Percentiles rank a stretch among this genome's conserved stretches.
These are phyloP conservation scores for Craspedostauros australis DNA, from an alignment of 108 stramenopile genomes.

Conservation along the genomic window DNA sequence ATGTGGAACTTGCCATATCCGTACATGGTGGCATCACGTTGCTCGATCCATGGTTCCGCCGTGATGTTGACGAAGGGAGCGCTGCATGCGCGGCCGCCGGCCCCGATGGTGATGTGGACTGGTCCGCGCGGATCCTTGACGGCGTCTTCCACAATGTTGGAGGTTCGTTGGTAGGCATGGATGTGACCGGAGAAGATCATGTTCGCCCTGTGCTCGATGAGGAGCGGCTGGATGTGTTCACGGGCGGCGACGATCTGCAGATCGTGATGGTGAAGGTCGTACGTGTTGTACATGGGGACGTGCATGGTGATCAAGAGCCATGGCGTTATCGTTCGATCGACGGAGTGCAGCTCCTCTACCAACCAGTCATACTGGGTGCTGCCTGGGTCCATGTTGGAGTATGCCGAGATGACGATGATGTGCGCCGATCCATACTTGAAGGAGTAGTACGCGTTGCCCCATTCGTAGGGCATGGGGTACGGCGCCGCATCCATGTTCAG, in stretches of 20 bases:
- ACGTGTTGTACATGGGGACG: slow-evolving; percentile 80
- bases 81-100: slow-evolving; percentile 84
- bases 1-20: slow-evolving; percentile 80
- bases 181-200: slow-evolving; percentile 86
- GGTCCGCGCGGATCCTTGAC: slow-evolving; percentile 41
- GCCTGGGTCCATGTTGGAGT: slow-evolving; percentile 56
- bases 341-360: slow-evolving; percentile 43
- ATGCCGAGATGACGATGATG: slow-evolving; percentile 69
- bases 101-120: slow-evolving; percentile 87
- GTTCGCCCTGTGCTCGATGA: slow-evolving; percentile 79
- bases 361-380: slow-evolving; percentile 75
- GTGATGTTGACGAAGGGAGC: slow-evolving; percentile 54
- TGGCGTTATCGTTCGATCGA: slow-evolving; percentile 69
- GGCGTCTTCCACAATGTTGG: slow-evolving; percentile 43
- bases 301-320: slow-evolving; percentile 82
- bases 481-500: slow-evolving; percentile 49
- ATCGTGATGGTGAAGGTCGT: slow-evolving; percentile 56
- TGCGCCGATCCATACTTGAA: slow-evolving; percentile 64
- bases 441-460: slow-evolving; percentile 78
- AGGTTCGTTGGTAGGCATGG: slow-evolving; percentile 85
- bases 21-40: slow-evolving; percentile 77
- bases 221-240: slow-evolving; percentile 72
- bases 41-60: slow-evolving; percentile 75
- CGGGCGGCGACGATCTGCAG: slow-evolving; percentile 54
- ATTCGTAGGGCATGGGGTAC: slow-evolving; percentile 70